Evolutionary conservation across 768 basidiomycete genomes (phyloP).

Genomic region (Sarcodon sp.): DNA sequence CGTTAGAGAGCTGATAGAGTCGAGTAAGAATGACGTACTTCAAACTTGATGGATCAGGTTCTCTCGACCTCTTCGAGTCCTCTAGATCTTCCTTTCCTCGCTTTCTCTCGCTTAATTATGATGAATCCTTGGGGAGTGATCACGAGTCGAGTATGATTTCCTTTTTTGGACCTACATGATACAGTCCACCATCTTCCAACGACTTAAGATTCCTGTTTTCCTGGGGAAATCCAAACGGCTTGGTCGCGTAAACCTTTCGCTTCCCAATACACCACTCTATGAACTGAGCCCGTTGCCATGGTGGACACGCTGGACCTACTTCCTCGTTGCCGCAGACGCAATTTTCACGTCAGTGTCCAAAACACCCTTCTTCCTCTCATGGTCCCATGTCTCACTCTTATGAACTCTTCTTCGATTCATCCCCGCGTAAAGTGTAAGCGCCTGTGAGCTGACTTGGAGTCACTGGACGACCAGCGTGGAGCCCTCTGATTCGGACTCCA

Average conservation of each 20-base stretch:
- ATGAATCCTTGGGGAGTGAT: too few species aligned
- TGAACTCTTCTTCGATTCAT: background rate
- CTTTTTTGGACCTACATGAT: too few species aligned
- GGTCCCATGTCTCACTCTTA: background rate
- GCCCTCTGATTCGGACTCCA: background rate
- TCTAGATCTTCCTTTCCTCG: too few species aligned
- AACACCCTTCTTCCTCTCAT: background rate
- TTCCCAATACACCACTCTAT: slow-evolving; percentile 8
- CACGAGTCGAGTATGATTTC: too few species aligned
- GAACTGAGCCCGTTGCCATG: slow-evolving; percentile 11
- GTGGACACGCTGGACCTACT: slow-evolving; percentile 14
- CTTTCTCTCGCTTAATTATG: too few species aligned
- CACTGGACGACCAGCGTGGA: slow-evolving; percentile 10
- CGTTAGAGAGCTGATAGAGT: too few species aligned
- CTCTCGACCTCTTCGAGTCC: too few species aligned
- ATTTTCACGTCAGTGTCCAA: slow-evolving; percentile 10
- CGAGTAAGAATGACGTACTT: too few species aligned
- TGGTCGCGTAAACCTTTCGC: background rate
- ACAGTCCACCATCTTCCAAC: too few species aligned
- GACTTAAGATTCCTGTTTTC: too few species aligned
- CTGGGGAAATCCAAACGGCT: too few species aligned
- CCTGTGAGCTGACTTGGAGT: slow-evolving; percentile 11
- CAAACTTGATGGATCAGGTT: too few species aligned
- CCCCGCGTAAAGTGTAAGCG: slow-evolving; percentile 4
- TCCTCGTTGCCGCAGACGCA: slow-evolving; percentile 10